phyloP scores from a whole-genome alignment of 2,329 filamentous ascomycete species.

The Pyricularia pennisetigena region DNA sequence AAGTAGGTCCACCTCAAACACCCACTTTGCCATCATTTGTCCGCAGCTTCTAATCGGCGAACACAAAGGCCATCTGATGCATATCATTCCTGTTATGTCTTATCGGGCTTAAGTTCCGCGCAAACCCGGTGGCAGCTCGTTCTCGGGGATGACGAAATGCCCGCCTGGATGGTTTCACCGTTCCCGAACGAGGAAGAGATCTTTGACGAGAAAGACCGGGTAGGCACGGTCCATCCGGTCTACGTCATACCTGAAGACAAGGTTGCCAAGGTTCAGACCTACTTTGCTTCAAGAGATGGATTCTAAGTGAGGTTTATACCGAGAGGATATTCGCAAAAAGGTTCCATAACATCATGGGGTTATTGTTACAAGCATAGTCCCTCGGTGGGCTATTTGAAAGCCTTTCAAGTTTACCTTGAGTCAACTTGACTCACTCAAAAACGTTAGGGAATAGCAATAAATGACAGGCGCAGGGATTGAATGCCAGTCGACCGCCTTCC shows the following conservation, averaged over 20 bases:
- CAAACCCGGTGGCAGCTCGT: slow-evolving; percentile 56
- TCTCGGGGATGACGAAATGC: slow-evolving; percentile 1
- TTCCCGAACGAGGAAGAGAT: slow-evolving; percentile 46
- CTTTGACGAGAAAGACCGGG: slow-evolving; percentile 61
- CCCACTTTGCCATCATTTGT: slow-evolving; percentile 4
- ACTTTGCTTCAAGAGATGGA: slow-evolving; percentile 50
- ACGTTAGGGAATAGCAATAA: not conserved
- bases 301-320: slow-evolving; percentile 28
- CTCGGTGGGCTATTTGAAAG: not conserved
- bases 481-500: not conserved
- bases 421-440: not conserved
- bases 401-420: not conserved
- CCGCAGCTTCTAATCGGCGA: slow-evolving; percentile 2
- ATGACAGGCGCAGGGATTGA: not conserved
- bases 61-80: slow-evolving; percentile 66
- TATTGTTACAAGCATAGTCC: not conserved
- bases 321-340: not conserved
- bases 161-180: slow-evolving; percentile 34
- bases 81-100: slow-evolving; percentile 89
- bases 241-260: slow-evolving; percentile 70
- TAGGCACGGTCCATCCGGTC: slow-evolving; percentile 68
- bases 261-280: slow-evolving; percentile 53
- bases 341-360: not conserved
- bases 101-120: slow-evolving; percentile 74
- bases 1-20: slow-evolving; percentile 47